These are phyloP conservation scores for Stagonosporopsis cucurbitacearum DNA, from an alignment of 2,329 filamentous ascomycete genomes.

Conservation along the genomic window DNA sequence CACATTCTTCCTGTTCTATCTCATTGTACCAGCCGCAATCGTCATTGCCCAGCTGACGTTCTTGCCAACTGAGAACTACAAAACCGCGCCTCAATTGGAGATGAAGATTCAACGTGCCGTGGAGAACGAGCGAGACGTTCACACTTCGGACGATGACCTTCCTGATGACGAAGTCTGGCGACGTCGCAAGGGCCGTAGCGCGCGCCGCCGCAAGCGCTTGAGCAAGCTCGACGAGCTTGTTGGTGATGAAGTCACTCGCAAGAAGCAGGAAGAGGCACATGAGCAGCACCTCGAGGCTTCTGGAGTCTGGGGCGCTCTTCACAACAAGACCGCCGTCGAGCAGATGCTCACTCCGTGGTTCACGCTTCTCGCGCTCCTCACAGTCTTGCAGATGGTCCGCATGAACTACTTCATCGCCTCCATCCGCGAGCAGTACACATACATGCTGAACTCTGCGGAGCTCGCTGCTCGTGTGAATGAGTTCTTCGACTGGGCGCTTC, in stretches of 20 bases:
- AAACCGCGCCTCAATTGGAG: conserved; percentile 60
- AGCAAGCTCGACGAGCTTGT: conserved; percentile 75
- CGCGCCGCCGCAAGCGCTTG: conserved; percentile 62
- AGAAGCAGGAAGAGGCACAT: conserved; percentile 66
- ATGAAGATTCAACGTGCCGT: conserved; percentile 44
- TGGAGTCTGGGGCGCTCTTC: conserved; percentile 85
- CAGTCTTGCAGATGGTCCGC: conserved; percentile 60
- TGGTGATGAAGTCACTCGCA: conserved; percentile 67
- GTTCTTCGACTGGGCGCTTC: conserved; percentile 84
- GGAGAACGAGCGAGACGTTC: conserved; percentile 51
- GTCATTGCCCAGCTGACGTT: conserved; percentile 70
- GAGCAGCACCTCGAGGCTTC: conserved; percentile 71
- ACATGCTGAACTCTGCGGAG: conserved; percentile 68
- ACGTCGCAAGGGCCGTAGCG: conserved; percentile 44
- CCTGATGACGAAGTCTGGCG: conserved; percentile 57
- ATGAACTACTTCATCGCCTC: conserved; percentile 96
- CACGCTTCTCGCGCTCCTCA: conserved; percentile 81
- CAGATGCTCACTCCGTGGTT: conserved; percentile 86
- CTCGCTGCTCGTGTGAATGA: conserved; percentile 74
- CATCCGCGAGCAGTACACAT: conserved; percentile 79
- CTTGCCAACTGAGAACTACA: conserved; percentile 79
- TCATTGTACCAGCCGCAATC: conserved; percentile 73
- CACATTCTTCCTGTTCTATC: conserved; percentile 75
- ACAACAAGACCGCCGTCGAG: conserved; percentile 70
- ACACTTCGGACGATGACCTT: conserved; percentile 62